Percentiles rank a stretch among this genome's conserved stretches.
Evolutionary conservation across 169 alveolate genomes (phyloP).

Genomic region (Eimeria falciformis): DNA sequence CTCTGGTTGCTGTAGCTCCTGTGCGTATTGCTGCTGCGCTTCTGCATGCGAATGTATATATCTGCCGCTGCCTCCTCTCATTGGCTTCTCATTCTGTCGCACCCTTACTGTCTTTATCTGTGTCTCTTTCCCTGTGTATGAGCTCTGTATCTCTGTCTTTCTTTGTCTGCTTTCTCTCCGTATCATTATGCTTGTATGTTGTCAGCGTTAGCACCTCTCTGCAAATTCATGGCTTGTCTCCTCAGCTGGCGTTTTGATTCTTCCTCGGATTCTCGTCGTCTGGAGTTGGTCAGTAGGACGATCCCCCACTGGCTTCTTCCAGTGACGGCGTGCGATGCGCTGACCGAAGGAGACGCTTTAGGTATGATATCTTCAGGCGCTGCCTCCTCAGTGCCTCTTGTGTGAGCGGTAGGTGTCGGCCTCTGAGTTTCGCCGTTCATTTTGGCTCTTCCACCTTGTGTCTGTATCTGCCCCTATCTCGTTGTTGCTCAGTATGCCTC

Average conservation of each 20-base stretch:
- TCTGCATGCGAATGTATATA: neutral
- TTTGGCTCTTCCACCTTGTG: neutral
- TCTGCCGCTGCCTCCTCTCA: neutral
- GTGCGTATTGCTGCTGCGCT: neutral
- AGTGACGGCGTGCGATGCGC: slow-evolving; percentile 1
- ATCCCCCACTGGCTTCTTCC: slow-evolving; percentile 31
- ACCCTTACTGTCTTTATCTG: no score
- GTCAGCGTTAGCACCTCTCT: no score
- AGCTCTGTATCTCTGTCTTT: no score
- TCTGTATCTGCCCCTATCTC: neutral
- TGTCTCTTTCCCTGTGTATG: no score
- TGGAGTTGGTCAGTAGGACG: slow-evolving; percentile 1
- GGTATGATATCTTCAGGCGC: neutral
- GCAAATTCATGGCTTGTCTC: no score
- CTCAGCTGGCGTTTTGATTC: neutral
- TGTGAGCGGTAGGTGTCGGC: no score
- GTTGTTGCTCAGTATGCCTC: no score
- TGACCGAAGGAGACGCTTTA: neutral
- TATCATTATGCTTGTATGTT: no score
- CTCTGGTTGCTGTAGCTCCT: neutral
- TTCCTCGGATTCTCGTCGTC: slow-evolving; percentile 3
- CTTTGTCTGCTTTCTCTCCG: no score
- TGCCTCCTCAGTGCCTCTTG: neutral
- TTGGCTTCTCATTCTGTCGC: no score
- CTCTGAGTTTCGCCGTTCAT: no score